Evolutionary conservation across 179 eudicot genomes (phyloP), one percentile per base, ranked within the genome.

Genomic region (Gypsophila paniculata): DNA sequence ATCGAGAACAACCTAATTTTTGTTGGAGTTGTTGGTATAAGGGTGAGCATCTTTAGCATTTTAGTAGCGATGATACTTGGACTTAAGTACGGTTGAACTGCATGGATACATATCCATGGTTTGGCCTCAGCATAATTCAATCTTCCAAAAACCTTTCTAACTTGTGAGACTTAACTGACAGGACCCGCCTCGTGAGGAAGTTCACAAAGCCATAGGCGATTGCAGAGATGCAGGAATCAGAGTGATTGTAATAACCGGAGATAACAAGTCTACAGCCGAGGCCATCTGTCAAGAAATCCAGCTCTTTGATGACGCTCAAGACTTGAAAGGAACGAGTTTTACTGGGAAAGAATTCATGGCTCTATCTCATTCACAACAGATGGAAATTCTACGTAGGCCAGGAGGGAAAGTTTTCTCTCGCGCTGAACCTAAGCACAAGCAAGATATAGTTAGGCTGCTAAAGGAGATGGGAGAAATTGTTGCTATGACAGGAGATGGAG

Each of bases 401-500:
- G 96, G 91, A 15, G 93, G 96, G 15, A 86, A 80, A 72, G 90
- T 91, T 25, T 91, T 93, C 76, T 93, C 98, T 57, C 83, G 98
- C 9, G 97, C 98, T 21, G 98, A 93, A 78, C 98, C 97, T 9
- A 85, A 76, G 74, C 97, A 93, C 83, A 93, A 91, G 80, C 98
- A 93, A 78, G 97, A 93, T 11, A 89, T 89, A 12, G 98, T 93
- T 32, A 88, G 96, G 75, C 71, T 84, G 87, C 81, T 93, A 4
- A 93, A 91, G 77, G 91, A 91, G 34, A 83, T 78, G 85, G 91
- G 88, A 2, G 96, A 93, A 71, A 66, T 91, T 61, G 98, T 93
- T 69, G 97, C 98, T 42, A 93, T 93, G 98, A 93, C 98, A 7
- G 98, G 98, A 8, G 98, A 93, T 74, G 98, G 98, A 17, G 98